These are phyloP conservation scores for Geranomyces michiganensis DNA, from an alignment of 192 early-diverging fungal species.

Conservation along the genomic window DNA sequence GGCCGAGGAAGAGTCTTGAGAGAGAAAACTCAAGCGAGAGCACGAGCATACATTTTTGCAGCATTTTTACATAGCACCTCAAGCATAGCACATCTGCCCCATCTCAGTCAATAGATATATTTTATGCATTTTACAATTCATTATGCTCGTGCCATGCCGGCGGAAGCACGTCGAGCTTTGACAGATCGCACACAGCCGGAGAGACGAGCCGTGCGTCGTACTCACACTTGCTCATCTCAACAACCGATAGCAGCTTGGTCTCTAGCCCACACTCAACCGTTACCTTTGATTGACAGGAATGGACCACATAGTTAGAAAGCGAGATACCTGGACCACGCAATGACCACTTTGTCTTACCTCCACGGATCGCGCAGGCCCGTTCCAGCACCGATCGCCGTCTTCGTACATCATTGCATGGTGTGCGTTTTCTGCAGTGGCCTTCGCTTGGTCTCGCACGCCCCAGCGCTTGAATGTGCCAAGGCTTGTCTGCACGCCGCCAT, in stretches of 20 bases:
- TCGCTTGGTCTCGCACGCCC: conserved; percentile 47
- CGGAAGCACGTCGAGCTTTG: neutral
- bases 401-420: conserved; percentile 70
- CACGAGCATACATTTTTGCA: too few relatives aligned
- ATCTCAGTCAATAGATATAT: neutral
- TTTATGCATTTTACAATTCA: conserved; percentile 11
- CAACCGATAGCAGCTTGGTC: conserved; percentile 68
- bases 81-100: neutral
- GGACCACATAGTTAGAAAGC: too few relatives aligned
- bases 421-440: conserved; percentile 25
- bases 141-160: neutral
- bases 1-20: conserved; percentile 17
- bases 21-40: too few relatives aligned
- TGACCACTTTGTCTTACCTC: conserved; percentile 49
- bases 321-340: too few relatives aligned
- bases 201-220: conserved; percentile 75
- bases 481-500: conserved; percentile 55
- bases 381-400: conserved; percentile 89
- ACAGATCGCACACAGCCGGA: conserved; percentile 76
- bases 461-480: conserved; percentile 57
- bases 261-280: conserved; percentile 75
- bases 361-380: conserved; percentile 84
- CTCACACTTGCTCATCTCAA: conserved; percentile 94
- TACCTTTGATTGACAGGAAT: conserved; percentile 32
- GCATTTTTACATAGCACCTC: too few relatives aligned